Base-by-base conservation (phyloP, 345 rosid species). In the Gossypium turneri region DNA sequence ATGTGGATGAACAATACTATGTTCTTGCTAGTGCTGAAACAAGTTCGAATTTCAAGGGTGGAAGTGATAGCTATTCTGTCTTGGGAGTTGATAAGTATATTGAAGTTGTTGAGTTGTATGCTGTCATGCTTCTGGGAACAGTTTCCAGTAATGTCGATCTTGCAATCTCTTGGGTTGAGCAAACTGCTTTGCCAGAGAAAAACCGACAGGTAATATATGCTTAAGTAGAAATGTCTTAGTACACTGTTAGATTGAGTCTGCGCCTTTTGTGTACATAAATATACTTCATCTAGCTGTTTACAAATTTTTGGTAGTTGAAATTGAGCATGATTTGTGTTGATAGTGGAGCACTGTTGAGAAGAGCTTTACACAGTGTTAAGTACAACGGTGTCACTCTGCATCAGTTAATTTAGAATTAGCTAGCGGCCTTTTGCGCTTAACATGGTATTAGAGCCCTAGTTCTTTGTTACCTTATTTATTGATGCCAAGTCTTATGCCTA, bases 141-240 rank as follows among this genome's bases (percentile, higher is more conserved):
- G 74, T 73, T 72, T 80, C 86, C 72, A 81, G 81, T 24, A 87
- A 92, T 75, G 44, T 87, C 70, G 84, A 84, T 58, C 67, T 50
- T 81, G 97, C 97, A 74, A 78, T 92, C 76, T 79, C 92, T 64
- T 92, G 98, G 98, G 86, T 88, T 57, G 95, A 92, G 86, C 82
- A 88, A 74, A 90, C 97, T 83, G 78, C 85, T 41, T 68, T 94
- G 77, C 95, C 97, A 9, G 95, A 90, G 78, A 94, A 88, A 77
- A 86, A 76, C 73, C 85, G 85, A 76, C 93, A 87, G 93, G 98
- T 94, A 84, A 71, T 52, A 4, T 44, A 77, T 22, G 20, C 27
- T 34, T 48, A 47, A 45, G 25, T 17, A 25, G 47, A 15, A 17
- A 15, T 51, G 19, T 51, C 29, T 67, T 67, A 3, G 12, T 0